These are phyloP conservation scores for Phytopythium aichiense DNA, from an alignment of 352 stramenopile genomes.

Conservation along the genomic window DNA sequence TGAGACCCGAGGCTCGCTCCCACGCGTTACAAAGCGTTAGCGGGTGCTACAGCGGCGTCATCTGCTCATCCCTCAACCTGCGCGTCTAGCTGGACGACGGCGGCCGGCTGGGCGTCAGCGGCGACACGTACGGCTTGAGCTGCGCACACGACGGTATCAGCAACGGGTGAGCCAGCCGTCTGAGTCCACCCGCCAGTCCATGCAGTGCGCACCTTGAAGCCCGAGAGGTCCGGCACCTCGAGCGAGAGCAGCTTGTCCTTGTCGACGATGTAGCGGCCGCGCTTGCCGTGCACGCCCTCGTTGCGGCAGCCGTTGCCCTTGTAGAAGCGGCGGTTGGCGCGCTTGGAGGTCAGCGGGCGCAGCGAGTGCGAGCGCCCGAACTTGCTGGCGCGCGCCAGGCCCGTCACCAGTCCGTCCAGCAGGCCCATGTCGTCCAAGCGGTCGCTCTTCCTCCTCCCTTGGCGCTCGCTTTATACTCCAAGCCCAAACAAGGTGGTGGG, in stretches of 20 bases:
- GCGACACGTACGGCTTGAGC: constrained; percentile 85
- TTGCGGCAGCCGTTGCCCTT: constrained; percentile 94
- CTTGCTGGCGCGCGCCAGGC: constrained; percentile 78
- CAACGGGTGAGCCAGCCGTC: not conserved
- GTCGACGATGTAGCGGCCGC: constrained; percentile 91
- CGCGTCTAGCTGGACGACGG: constrained; percentile 28
- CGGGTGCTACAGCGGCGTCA: not conserved
- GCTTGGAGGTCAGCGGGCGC: constrained; percentile 91
- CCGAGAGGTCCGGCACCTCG: constrained; percentile 91
- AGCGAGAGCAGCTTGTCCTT: constrained; percentile 89
- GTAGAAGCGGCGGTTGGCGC: constrained; percentile 94
- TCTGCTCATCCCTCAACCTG: not conserved
- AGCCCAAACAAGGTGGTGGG: not conserved
- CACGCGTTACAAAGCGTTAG: not conserved
- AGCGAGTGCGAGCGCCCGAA: constrained; percentile 82
- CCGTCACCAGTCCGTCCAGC: constrained; percentile 69
- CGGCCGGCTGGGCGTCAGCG: constrained; percentile 55
- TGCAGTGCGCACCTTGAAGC: constrained; percentile 69
- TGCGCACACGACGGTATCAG: constrained; percentile 15
- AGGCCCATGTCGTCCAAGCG: constrained; percentile 43
- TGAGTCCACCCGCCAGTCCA: not conserved
- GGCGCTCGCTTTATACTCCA: not conserved
- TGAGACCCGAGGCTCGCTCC: not conserved
- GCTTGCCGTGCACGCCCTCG: constrained; percentile 90
- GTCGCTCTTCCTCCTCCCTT: constrained; percentile 6